Evolutionary conservation across 306 rosid species (phyloP).

Genomic region (Biancaea sappan): DNA sequence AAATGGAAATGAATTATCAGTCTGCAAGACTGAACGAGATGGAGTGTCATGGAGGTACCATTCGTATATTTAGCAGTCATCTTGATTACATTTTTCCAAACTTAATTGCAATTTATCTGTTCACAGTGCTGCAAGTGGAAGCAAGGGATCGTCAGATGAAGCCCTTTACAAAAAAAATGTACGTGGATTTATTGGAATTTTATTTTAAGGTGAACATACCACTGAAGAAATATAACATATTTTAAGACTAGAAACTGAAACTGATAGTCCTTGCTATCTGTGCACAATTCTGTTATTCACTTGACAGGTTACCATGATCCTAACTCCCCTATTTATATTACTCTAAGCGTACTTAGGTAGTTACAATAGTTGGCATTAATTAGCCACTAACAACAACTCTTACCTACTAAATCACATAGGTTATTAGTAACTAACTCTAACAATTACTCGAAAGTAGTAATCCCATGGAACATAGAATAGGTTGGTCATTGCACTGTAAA

Average conservation of each 20-base stretch:
- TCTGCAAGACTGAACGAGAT: conserved; percentile 19
- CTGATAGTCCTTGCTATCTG: no score
- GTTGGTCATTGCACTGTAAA: not conserved
- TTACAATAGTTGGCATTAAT: no score
- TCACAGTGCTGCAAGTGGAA: conserved; percentile 33
- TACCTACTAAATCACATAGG: no score
- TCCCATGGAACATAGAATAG: conserved; percentile 7
- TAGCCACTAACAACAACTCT: no score
- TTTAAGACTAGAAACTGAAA: no score
- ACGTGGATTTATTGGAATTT: conserved; percentile 24
- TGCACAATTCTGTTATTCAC: no score
- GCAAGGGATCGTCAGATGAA: conserved; percentile 42
- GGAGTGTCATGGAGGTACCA: conserved; percentile 47
- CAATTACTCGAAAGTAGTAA: no score
- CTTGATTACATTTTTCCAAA: conserved; percentile 25
- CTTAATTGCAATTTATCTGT: conserved; percentile 20
- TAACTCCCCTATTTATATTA: no score
- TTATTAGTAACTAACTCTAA: no score
- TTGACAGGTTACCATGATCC: no score
- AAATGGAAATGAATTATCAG: conserved; percentile 27
- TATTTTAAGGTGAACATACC: not conserved
- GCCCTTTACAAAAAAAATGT: conserved; percentile 40
- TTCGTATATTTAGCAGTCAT: conserved; percentile 16
- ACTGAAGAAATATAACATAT: no score
- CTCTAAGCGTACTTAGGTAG: no score